A percentile compares a stretch with the other conserved stretches of the same genome.
Conservation (phyloP, 345 rosid genomes). For the Sonneratia caseolaris region DNA sequence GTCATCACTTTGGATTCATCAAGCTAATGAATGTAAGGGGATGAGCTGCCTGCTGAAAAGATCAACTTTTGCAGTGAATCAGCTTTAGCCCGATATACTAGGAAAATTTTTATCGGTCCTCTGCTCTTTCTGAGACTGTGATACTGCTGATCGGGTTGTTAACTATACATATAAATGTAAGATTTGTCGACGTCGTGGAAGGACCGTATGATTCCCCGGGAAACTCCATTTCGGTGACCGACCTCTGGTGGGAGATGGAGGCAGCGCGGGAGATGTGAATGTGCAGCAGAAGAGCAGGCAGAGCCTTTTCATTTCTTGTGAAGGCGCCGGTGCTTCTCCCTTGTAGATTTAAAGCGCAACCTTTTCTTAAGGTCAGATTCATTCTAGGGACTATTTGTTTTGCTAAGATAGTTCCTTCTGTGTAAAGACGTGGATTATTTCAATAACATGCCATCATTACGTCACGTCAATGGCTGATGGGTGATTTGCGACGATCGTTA, state of each 20-base stretch:
- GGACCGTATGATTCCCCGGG: background rate
- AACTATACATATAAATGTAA: background rate
- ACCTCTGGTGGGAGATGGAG: background rate
- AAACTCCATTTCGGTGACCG: background rate
- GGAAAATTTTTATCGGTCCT: too few species aligned
- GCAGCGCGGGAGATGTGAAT: background rate
- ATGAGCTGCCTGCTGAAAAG: background rate
- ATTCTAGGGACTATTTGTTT: background rate
- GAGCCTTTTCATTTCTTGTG: background rate
- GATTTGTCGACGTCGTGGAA: background rate
- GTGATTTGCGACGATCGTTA: too few species aligned
- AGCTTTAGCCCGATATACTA: too few species aligned
- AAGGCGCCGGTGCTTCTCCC: background rate
- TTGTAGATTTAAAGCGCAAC: background rate
- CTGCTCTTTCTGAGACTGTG: background rate
- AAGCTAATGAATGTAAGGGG: constrained; percentile 3
- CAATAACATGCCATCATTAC: background rate
- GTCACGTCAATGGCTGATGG: too few species aligned
- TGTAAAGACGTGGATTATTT: background rate
- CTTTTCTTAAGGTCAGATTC: background rate
- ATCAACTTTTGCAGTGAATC: background rate
- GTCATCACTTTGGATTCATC: background rate
- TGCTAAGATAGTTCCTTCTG: background rate
- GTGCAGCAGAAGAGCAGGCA: background rate
- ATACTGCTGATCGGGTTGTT: background rate